Conservation (phyloP, 2,329 filamentous ascomycete genomes). For the Incumbomyces delicatus region DNA sequence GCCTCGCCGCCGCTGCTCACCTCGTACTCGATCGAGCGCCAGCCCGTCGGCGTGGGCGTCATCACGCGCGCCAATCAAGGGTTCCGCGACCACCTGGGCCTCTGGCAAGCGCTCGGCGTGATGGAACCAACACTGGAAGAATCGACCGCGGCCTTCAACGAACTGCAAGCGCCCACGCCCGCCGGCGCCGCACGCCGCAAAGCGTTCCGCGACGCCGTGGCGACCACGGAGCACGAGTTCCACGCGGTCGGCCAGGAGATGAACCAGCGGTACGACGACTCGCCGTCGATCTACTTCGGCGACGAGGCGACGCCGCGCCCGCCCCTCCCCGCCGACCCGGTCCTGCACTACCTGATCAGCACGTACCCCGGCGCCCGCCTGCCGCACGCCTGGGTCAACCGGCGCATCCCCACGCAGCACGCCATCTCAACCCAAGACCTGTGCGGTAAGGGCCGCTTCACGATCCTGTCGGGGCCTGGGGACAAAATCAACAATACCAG, state of each 20-base stretch:
- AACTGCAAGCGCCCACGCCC: slow-evolving; percentile 31
- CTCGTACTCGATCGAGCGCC: slow-evolving; percentile 28
- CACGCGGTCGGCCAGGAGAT: slow-evolving; percentile 51
- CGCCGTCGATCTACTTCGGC: slow-evolving; percentile 33
- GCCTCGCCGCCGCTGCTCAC: slow-evolving; percentile 21
- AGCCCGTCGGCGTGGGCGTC: slow-evolving; percentile 25
- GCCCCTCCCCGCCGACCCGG: slow-evolving; percentile 29
- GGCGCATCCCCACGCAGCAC: slow-evolving; percentile 30
- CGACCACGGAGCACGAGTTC: slow-evolving; percentile 40
- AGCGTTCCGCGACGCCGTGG: slow-evolving; percentile 34
- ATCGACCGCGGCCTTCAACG: slow-evolving; percentile 31
- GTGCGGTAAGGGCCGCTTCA: slow-evolving; percentile 46
- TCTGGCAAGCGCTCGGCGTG: slow-evolving; percentile 41
- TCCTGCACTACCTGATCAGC: slow-evolving; percentile 35
- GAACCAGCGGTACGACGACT: slow-evolving; percentile 46
- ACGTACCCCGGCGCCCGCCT: slow-evolving; percentile 52
- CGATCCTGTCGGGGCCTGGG: slow-evolving; percentile 45
- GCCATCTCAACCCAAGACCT: slow-evolving; percentile 51
- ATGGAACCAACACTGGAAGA: slow-evolving; percentile 30
- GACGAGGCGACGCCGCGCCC: slow-evolving; percentile 31
- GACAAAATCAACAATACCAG: too few species aligned
- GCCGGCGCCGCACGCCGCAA: slow-evolving; percentile 32
- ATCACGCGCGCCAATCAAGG: slow-evolving; percentile 53
- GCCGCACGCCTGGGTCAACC: slow-evolving; percentile 56
- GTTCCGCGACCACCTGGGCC: slow-evolving; percentile 41